These are phyloP conservation scores for Rhododendron mucronatum DNA, from an alignment of 148 eudicot species.

Conservation along the genomic window DNA sequence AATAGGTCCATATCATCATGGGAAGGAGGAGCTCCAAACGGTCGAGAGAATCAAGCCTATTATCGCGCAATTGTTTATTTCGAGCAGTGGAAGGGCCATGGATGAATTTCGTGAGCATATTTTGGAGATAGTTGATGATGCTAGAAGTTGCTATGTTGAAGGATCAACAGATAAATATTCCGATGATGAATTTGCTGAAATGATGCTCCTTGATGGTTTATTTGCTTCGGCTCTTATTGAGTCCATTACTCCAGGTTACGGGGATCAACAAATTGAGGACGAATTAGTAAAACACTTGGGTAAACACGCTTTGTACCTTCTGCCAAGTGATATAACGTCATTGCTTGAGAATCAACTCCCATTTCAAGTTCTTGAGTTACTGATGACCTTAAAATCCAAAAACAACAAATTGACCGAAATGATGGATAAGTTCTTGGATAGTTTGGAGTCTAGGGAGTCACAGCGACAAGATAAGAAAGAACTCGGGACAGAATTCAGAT, in stretches of 20 bases:
- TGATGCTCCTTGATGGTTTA: conserved; percentile 1
- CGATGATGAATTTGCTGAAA: neutral
- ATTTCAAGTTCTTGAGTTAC: conserved; percentile 5
- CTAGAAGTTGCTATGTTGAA: neutral
- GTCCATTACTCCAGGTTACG: neutral
- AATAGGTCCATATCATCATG: neutral
- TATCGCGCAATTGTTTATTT: neutral
- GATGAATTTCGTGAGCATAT: neutral
- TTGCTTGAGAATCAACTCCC: conserved; percentile 3
- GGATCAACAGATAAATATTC: neutral
- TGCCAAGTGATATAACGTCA: neutral
- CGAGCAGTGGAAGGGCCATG: neutral
- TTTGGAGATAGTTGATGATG: neutral
- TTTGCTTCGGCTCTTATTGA: neutral
- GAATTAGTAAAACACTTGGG: neutral
- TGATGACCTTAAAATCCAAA: conserved; percentile 13
- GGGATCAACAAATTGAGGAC: neutral
- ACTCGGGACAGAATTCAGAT: neutral
- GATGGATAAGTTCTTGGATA: neutral
- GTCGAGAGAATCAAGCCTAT: neutral
- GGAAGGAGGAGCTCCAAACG: neutral
- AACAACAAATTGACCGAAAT: neutral
- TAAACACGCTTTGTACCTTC: neutral
- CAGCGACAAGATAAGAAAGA: neutral
- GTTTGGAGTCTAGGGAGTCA: neutral